These are phyloP conservation scores for Colletotrichum graminicola DNA, from an alignment of 2,329 filamentous ascomycete species.

Conservation along the genomic window DNA sequence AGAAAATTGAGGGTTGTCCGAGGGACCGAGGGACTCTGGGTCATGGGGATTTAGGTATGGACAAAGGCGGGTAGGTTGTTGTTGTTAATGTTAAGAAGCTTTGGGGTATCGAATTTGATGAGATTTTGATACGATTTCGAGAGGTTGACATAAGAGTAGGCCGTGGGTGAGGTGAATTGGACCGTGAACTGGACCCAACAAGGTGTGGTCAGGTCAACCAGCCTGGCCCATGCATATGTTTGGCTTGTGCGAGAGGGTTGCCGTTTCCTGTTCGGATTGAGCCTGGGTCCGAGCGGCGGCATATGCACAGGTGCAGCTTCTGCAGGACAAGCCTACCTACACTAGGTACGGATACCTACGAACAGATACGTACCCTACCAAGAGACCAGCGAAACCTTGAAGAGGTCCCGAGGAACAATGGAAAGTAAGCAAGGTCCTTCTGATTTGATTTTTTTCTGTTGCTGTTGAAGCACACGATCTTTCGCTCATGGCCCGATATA, in stretches of 20 bases:
- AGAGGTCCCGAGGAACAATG: slow-evolving; percentile 6
- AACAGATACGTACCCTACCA: background rate
- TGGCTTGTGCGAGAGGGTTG: slow-evolving; percentile 2
- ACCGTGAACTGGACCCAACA: background rate
- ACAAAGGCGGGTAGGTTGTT: slow-evolving; percentile 6
- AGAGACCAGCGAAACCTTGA: background rate
- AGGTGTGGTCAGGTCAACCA: slow-evolving; percentile 20
- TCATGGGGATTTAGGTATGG: background rate
- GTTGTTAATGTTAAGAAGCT: slow-evolving; percentile 5
- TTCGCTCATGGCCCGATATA: background rate
- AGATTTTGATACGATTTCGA: slow-evolving; percentile 5
- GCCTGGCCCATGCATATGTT: slow-evolving; percentile 8
- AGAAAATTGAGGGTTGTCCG: slow-evolving; percentile 11
- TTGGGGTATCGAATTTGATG: slow-evolving; percentile 4
- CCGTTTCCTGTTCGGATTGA: slow-evolving; percentile 21
- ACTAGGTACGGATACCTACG: no score
- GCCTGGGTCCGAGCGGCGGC: slow-evolving; percentile 27
- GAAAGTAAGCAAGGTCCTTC: slow-evolving; percentile 1
- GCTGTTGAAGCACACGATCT: background rate
- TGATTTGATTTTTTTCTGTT: background rate
- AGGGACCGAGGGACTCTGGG: background rate
- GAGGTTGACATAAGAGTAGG: slow-evolving; percentile 32
- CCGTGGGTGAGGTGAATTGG: slow-evolving; percentile 19
- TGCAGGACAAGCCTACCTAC: background rate
- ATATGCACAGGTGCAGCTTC: slow-evolving; percentile 11